Evolutionary conservation across 805 yeast genomes (phyloP).

Genomic region (Naumovozyma dairenensis): DNA sequence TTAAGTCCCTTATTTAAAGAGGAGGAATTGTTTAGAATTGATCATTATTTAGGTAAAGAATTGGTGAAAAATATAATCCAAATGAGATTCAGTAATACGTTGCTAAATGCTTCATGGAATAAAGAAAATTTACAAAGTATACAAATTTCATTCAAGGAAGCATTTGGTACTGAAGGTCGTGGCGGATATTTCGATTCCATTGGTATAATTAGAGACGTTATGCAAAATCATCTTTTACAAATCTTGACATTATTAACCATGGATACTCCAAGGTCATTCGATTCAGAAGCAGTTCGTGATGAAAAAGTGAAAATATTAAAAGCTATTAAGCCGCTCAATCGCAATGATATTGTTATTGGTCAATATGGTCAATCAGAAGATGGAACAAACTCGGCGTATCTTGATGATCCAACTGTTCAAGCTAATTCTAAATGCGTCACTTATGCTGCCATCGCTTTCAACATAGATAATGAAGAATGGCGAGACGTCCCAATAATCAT

Average conservation of each 20-base stretch:
- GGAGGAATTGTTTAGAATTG: conserved; percentile 88
- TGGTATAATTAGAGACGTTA: conserved; percentile 94
- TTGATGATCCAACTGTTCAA: conserved; percentile 85
- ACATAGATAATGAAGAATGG: conserved; percentile 91
- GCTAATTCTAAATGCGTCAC: conserved; percentile 80
- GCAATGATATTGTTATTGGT: conserved; percentile 64
- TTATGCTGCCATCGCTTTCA: conserved; percentile 72
- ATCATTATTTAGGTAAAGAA: conserved; percentile 95
- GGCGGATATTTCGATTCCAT: conserved; percentile 94
- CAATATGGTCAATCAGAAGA: conserved; percentile 80
- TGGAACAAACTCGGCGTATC: conserved; percentile 80
- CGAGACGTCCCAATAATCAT: conserved; percentile 92
- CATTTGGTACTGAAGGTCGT: conserved; percentile 96
- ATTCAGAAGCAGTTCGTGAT: conserved; percentile 88
- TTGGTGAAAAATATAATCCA: conserved; percentile 90
- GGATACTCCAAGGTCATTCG: conserved; percentile 91
- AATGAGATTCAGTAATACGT: conserved; percentile 81
- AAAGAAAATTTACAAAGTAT: conserved; percentile 64
- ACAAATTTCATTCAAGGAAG: conserved; percentile 90
- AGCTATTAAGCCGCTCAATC: conserved; percentile 61
- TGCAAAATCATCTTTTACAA: conserved; percentile 94
- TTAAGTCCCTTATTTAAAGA: conserved; percentile 86
- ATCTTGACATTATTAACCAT: conserved; percentile 82
- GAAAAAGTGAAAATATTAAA: conserved; percentile 90
- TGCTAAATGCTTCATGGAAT: conserved; percentile 81